phyloP scores from a whole-genome alignment of 1,139 yeast genomes.

The Candida sp. region DNA sequence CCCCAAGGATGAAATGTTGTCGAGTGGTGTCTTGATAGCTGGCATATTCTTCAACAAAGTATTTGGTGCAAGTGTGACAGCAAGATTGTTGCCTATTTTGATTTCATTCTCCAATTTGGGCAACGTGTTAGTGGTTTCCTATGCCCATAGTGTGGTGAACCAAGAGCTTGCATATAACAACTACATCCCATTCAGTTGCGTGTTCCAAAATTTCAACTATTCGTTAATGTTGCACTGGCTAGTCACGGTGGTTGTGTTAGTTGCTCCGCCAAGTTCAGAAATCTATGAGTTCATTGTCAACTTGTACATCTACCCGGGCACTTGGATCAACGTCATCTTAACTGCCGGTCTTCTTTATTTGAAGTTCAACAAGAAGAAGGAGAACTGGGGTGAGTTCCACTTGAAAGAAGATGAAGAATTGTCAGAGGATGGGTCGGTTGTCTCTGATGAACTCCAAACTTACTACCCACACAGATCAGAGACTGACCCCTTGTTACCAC shows the following conservation, averaged over 20 bases:
- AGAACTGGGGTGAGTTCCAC: conserved; percentile 36
- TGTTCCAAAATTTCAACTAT: conserved; percentile 56
- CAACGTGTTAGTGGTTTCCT: conserved; percentile 77
- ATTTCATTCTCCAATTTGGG: conserved; percentile 81
- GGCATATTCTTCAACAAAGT: conserved; percentile 75
- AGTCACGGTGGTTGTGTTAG: conserved; percentile 47
- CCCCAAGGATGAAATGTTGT: conserved; percentile 60
- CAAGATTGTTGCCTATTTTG: conserved; percentile 67
- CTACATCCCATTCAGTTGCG: conserved; percentile 66
- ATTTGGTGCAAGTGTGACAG: conserved; percentile 70
- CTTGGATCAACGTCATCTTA: conserved; percentile 51
- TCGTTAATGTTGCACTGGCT: conserved; percentile 50
- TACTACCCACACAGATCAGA: conserved; percentile 11
- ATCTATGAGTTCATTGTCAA: conserved; percentile 54
- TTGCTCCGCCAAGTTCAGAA: conserved; percentile 51
- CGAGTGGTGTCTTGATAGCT: conserved; percentile 74
- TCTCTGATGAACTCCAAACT: conserved; percentile 11
- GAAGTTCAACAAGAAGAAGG: conserved; percentile 30
- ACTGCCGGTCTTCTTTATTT: conserved; percentile 47
- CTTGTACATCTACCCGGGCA: conserved; percentile 54
- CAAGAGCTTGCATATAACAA: conserved; percentile 79
- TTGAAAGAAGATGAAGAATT: conserved; percentile 6
- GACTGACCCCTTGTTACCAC: conserved; percentile 4
- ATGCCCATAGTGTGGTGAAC: conserved; percentile 78
- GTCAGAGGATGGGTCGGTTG: conserved; percentile 9